Percentiles rank a stretch among this genome's conserved stretches.
Evolutionary conservation across 768 basidiomycete genomes (phyloP).

Genomic region (Serendipita sp.): DNA sequence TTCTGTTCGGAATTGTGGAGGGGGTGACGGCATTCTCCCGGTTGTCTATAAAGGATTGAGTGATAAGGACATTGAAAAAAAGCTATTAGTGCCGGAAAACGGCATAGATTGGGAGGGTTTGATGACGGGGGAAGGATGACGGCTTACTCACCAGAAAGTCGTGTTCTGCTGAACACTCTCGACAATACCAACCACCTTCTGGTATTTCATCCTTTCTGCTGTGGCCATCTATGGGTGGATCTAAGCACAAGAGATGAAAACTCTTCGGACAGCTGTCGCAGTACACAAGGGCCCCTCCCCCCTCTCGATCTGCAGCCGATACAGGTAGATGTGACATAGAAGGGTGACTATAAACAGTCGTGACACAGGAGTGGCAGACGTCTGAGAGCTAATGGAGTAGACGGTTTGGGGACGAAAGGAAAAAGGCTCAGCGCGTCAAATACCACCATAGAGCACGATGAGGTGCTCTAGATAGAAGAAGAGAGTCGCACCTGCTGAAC

Average conservation of each 20-base stretch:
- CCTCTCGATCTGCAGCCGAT: conserved; percentile 16
- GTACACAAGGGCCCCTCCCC: conserved; percentile 65
- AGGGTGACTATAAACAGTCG: neutral
- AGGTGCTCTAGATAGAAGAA: neutral
- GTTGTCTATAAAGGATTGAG: neutral
- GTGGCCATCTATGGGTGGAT: conserved; percentile 73
- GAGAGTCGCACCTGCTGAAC: neutral
- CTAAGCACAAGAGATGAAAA: conserved; percentile 92
- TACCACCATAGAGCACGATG: no score
- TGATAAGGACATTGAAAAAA: neutral
- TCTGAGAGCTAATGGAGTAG: neutral
- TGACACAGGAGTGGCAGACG: neutral
- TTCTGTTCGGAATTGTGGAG: neutral
- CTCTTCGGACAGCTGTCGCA: conserved; percentile 95
- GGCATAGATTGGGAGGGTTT: neutral
- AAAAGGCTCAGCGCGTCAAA: neutral
- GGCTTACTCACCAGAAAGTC: neutral
- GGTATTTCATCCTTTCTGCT: conserved; percentile 47
- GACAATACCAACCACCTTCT: conserved; percentile 66
- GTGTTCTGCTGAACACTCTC: conserved; percentile 9
- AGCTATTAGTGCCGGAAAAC: neutral
- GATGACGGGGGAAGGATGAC: neutral
- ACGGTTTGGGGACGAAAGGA: neutral
- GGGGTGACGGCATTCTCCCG: conserved; percentile 3
- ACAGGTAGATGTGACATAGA: conserved; percentile 3